Percentiles rank a stretch among this genome's conserved stretches.
Evolutionary conservation across 2,329 filamentous ascomycete genomes (phyloP).

Genomic region (Xylariaceae sp.): DNA sequence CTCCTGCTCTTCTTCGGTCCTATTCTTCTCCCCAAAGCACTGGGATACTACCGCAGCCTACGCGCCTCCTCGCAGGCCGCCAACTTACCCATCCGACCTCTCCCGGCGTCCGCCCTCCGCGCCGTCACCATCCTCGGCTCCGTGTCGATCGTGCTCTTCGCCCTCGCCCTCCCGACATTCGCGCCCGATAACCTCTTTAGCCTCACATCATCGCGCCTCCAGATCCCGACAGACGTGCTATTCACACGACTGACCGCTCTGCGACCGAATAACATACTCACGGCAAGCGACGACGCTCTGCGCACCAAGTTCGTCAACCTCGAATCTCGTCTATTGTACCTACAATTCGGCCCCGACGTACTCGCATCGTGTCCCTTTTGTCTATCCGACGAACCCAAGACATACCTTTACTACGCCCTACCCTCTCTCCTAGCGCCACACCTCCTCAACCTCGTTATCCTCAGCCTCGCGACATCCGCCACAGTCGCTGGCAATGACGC

Average conservation of each 20-base stretch:
- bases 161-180: conserved; percentile 60
- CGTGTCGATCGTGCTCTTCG: conserved; percentile 44
- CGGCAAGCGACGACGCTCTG: conserved; percentile 57
- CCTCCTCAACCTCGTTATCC: conserved; percentile 64
- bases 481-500: conserved; percentile 50
- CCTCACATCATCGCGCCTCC: conserved; percentile 71
- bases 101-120: conserved; percentile 49
- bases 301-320: conserved; percentile 62
- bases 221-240: conserved; percentile 77
- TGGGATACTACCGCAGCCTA: conserved; percentile 58
- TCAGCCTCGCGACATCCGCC: conserved; percentile 69
- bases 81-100: conserved; percentile 47
- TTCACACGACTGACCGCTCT: conserved; percentile 66
- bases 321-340: conserved; percentile 72
- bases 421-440: conserved; percentile 72
- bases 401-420: conserved; percentile 76
- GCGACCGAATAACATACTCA: conserved; percentile 45
- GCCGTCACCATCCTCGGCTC: conserved; percentile 56
- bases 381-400: conserved; percentile 58
- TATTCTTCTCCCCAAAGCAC: conserved; percentile 60
- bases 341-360: conserved; percentile 71
- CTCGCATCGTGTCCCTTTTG: conserved; percentile 80
- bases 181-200: conserved; percentile 77
- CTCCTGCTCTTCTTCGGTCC: conserved; percentile 62
- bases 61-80: conserved; percentile 40